A percentile compares a stretch with the other conserved stretches of the same genome.
Conservation (phyloP, 768 basidiomycete genomes). For the Auricularia sp. region DNA sequence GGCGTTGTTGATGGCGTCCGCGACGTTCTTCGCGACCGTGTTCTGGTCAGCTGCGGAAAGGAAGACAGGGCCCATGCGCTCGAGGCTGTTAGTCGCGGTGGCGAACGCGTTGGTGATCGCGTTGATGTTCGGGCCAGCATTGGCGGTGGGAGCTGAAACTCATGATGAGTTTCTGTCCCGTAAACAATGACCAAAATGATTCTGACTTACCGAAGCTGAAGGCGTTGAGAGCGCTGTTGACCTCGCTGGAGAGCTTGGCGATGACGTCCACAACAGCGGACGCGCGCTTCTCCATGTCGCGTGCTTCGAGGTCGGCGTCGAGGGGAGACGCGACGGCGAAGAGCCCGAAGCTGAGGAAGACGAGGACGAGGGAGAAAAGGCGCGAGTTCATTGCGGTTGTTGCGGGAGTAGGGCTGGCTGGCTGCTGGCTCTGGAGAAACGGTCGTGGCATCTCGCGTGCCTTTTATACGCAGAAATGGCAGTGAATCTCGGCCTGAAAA, state of each 20-base stretch:
- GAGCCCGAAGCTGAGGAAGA: neutral
- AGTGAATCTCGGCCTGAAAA: no score
- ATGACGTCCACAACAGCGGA: neutral
- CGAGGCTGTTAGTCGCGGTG: neutral
- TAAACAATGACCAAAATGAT: neutral
- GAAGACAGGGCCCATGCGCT: neutral
- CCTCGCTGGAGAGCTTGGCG: neutral
- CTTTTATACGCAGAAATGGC: no score
- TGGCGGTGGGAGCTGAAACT: neutral
- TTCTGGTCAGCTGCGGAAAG: neutral
- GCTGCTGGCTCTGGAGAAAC: no score
- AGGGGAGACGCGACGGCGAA: neutral
- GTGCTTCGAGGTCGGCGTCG: neutral
- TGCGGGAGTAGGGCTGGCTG: no score
- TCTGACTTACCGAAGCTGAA: neutral
- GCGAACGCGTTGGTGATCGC: neutral
- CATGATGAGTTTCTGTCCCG: neutral
- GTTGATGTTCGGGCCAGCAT: neutral
- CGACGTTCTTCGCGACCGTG: neutral
- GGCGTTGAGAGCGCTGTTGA: neutral
- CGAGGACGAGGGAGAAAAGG: neutral
- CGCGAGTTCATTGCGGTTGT: neutral
- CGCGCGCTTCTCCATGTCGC: neutral
- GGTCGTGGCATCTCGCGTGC: no score
- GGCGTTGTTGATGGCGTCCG: neutral